Conservation (phyloP, 2,329 filamentous ascomycete genomes). For the Aspergillus aculeatus region DNA sequence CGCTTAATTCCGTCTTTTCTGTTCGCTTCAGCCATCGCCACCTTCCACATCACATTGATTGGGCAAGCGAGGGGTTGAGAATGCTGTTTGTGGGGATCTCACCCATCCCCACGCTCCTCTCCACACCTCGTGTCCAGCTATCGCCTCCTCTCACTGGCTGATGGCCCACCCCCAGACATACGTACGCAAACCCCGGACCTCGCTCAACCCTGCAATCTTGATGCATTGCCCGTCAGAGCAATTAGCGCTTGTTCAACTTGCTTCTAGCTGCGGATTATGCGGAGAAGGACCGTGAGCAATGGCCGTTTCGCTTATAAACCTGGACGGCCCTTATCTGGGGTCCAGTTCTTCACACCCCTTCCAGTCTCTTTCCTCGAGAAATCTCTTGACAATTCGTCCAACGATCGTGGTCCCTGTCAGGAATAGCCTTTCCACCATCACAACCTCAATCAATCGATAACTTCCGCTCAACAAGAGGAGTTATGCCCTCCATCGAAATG, state of each 20-base stretch:
- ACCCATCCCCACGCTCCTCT: conserved; percentile 2
- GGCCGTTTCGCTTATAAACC: neutral
- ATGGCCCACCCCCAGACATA: conserved; percentile 1
- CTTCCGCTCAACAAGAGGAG: neutral
- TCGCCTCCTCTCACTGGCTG: neutral
- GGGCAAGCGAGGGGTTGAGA: neutral
- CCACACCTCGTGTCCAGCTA: neutral
- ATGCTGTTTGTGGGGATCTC: conserved; percentile 2
- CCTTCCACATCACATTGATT: neutral
- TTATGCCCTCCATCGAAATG: conserved; percentile 2
- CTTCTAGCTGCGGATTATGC: neutral
- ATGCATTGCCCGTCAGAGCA: neutral
- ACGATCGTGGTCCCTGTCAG: no score
- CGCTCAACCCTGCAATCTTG: neutral
- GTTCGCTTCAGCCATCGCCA: neutral
- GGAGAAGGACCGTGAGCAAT: neutral
- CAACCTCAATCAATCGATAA: no score
- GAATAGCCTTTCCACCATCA: no score
- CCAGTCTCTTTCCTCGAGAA: neutral
- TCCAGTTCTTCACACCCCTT: neutral
- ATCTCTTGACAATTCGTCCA: no score
- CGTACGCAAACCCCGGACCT: neutral
- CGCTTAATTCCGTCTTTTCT: neutral
- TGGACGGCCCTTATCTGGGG: neutral
- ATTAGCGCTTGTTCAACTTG: neutral